These are phyloP conservation scores for Amylocystis lapponica DNA, from an alignment of 768 basidiomycete species.

Conservation along the genomic window DNA sequence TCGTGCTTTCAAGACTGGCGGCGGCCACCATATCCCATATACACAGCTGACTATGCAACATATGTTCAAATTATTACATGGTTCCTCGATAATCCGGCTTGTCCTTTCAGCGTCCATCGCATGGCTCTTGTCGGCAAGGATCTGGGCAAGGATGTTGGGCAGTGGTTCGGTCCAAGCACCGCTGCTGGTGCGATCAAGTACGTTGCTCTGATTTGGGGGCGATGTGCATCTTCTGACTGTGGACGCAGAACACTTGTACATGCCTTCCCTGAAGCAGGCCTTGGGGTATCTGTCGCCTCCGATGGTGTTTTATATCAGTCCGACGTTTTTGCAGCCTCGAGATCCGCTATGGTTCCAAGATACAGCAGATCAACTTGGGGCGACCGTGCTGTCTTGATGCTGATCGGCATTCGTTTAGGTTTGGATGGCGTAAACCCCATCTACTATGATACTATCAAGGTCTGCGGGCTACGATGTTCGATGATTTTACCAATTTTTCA, in stretches of 20 bases:
- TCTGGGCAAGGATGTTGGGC: constrained; percentile 90
- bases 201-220: constrained; percentile 4
- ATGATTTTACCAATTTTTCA: background rate
- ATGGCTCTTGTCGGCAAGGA: constrained; percentile 96
- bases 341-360: constrained; percentile 21
- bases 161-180: constrained; percentile 97
- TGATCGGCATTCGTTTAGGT: constrained; percentile 84
- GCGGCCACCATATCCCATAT: constrained; percentile 55
- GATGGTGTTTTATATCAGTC: constrained; percentile 79
- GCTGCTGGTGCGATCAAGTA: constrained; percentile 96
- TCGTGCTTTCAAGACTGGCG: too few relatives aligned
- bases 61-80: constrained; percentile 91
- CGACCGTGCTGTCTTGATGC: constrained; percentile 73
- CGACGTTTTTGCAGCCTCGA: constrained; percentile 80
- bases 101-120: constrained; percentile 92
- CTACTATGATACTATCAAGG: constrained; percentile 85
- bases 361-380: constrained; percentile 53
- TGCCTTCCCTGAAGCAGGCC: constrained; percentile 70
- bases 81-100: constrained; percentile 89
- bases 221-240: background rate
- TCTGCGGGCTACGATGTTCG: constrained; percentile 20
- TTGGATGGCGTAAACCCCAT: constrained; percentile 93
- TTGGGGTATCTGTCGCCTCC: constrained; percentile 77
- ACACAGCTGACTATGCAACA: constrained; percentile 65
- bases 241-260: constrained; percentile 62